Percentiles rank a stretch among this genome's conserved stretches.
These are phyloP conservation scores for Yamadazyma buinensis DNA, from an alignment of 1,139 yeast genomes.

Conservation along the genomic window DNA sequence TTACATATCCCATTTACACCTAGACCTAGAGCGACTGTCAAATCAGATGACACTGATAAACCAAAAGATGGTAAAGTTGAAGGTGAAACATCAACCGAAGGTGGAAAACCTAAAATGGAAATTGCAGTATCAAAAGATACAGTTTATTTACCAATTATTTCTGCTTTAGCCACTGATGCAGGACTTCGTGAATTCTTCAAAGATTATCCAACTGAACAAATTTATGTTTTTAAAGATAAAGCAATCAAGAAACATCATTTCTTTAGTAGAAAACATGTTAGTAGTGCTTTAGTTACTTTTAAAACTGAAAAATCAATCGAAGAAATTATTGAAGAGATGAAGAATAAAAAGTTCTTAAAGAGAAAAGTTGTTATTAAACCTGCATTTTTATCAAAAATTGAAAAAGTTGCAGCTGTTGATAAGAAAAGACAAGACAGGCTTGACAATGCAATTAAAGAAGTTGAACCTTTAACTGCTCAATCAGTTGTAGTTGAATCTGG, in stretches of 20 bases:
- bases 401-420: constrained; percentile 37
- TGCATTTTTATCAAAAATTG: constrained; percentile 38
- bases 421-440: constrained; percentile 3
- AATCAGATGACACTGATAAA: background rate
- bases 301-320: constrained; percentile 39
- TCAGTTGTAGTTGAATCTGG: no score
- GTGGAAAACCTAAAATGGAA: background rate
- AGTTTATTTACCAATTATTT: constrained; percentile 48
- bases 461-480: no score
- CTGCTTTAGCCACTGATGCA: constrained; percentile 34
- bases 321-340: constrained; percentile 40
- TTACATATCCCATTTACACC: constrained; percentile 40
- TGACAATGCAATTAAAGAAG: background rate
- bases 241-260: constrained; percentile 4
- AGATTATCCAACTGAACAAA: constrained; percentile 44
- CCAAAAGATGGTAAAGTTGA: background rate
- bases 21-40: constrained; percentile 1
- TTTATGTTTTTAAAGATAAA: constrained; percentile 40
- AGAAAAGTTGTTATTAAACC: constrained; percentile 33
- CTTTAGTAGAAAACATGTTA: constrained; percentile 17
- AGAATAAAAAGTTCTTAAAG: constrained; percentile 22
- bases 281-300: constrained; percentile 55
- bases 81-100: constrained; percentile 1
- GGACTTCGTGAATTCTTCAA: constrained; percentile 41
- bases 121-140: constrained; percentile 30